Percentiles rank a stretch among this genome's conserved stretches.
These are phyloP conservation scores for Boletus sp. DNA, from an alignment of 768 basidiomycete genomes.

Conservation along the genomic window DNA sequence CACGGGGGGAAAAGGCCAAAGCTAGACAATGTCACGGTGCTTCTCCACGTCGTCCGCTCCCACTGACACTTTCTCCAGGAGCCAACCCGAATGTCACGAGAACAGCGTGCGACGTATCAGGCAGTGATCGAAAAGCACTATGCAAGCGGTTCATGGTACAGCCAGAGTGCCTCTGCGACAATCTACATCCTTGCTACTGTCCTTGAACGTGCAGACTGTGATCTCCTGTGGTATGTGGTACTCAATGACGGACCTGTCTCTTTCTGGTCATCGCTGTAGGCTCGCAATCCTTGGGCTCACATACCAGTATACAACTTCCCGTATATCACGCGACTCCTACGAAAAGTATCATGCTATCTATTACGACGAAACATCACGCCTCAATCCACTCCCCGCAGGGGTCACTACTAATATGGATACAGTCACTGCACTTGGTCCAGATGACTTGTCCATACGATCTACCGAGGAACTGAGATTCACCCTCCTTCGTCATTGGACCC, in stretches of 20 bases:
- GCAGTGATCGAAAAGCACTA: constrained; percentile 79
- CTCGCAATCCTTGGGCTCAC: constrained; percentile 92
- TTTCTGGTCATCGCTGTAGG: constrained; percentile 42
- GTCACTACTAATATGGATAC: constrained; percentile 37
- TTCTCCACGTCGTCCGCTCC: not conserved
- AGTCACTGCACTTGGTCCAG: constrained; percentile 61
- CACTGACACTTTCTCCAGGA: constrained; percentile 31
- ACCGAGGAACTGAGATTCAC: constrained; percentile 92
- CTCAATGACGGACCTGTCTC: not conserved
- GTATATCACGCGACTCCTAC: constrained; percentile 84
- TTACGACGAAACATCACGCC: constrained; percentile 87
- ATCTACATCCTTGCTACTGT: constrained; percentile 87
- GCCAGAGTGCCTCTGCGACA: constrained; percentile 85
- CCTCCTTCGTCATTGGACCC: constrained; percentile 94
- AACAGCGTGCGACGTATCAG: constrained; percentile 63
- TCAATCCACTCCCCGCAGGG: constrained; percentile 63
- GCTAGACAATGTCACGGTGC: constrained; percentile 41
- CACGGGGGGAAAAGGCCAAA: constrained; percentile 56
- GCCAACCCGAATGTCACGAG: constrained; percentile 60
- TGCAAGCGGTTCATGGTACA: constrained; percentile 76
- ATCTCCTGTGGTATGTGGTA: constrained; percentile 75
- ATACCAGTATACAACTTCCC: constrained; percentile 83
- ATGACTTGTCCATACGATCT: constrained; percentile 78
- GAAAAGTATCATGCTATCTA: constrained; percentile 78
- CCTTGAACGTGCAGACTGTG: constrained; percentile 91